These are phyloP conservation scores for Populus simonii DNA, from an alignment of 345 rosid genomes.

Conservation along the genomic window DNA sequence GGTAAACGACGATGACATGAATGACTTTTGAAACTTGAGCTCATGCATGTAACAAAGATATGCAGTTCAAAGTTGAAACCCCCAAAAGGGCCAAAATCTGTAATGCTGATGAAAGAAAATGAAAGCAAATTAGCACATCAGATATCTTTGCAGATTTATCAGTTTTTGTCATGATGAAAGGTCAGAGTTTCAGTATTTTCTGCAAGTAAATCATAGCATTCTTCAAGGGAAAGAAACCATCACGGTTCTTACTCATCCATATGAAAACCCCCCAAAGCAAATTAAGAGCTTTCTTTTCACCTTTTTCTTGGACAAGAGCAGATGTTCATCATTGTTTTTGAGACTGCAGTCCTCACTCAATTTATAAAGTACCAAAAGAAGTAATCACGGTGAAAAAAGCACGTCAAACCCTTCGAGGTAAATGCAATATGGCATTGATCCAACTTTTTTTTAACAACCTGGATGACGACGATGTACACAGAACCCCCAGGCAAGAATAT, in stretches of 20 bases:
- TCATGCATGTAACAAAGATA: slow-evolving; percentile 33
- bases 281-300: slow-evolving; percentile 21
- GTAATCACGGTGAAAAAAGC: not conserved
- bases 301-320: slow-evolving; percentile 25
- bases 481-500: not conserved
- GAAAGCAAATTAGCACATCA: slow-evolving; percentile 25
- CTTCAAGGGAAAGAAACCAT: slow-evolving; percentile 12
- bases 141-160: slow-evolving; percentile 40
- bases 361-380: slow-evolving; percentile 12
- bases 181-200: slow-evolving; percentile 39
- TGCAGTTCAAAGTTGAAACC: slow-evolving; percentile 10
- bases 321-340: slow-evolving; percentile 26
- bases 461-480: not conserved
- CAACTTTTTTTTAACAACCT: not conserved
- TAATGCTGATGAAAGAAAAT: slow-evolving; percentile 5
- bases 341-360: slow-evolving; percentile 28
- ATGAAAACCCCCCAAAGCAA: not conserved
- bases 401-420: slow-evolving; percentile 4
- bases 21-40: slow-evolving; percentile 18
- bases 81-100: not conserved
- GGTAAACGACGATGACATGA: slow-evolving; percentile 1
- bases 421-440: not conserved
- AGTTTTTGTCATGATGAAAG: slow-evolving; percentile 29
- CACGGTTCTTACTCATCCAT: not conserved
- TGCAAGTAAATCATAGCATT: slow-evolving; percentile 34